Base-by-base conservation (phyloP, 345 rosid species). In the Schrenkiella parvula region DNA sequence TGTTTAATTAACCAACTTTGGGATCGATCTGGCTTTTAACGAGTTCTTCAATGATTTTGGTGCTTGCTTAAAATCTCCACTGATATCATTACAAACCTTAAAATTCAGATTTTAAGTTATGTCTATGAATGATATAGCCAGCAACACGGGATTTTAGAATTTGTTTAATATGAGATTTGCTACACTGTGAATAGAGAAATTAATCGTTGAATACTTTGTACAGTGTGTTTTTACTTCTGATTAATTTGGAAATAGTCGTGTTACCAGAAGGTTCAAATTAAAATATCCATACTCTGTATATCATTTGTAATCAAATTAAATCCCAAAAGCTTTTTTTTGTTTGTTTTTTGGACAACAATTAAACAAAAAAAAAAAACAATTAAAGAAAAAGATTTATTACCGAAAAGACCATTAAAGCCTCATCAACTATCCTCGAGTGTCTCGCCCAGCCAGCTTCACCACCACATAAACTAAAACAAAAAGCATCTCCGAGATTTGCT, bases 371-470 rank as follows among this genome's bases (percentile, higher is more conserved):
- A 0, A 14, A 31, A 14, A n/a, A 15, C 0, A 6, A 6, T 14
- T n/a, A n/a, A n/a, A 5, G 4, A 29, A n/a, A 8, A 8, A 8
- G 13, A 39, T n/a, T n/a, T n/a, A n/a, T n/a, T n/a, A n/a, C n/a
- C n/a, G n/a, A 62, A 60, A 41, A 51, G 54, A 71, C 17, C 63
- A 72, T 72, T 63, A 29, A 41, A 62, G 10, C 2, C 35, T 51
- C 19, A 42, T 63, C 23, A 14, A 26, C 15, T 21, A 62, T 26
- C 23, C 37, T 71, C 77, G 77, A 72, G 50, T 72, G 57, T 54
- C 31, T 70, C 74, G 66, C 74, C 74, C 65, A 43, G 19, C n/a
- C n/a, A 7, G 52, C 48, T 39, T 54, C 66, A 64, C 65, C 66
- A 64, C 65, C 72, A 74, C 72, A 66, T 29, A 66, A 37, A 0